phyloP scores from a whole-genome alignment of 2,329 filamentous ascomycete species.

The Metarhizium brunneum region DNA sequence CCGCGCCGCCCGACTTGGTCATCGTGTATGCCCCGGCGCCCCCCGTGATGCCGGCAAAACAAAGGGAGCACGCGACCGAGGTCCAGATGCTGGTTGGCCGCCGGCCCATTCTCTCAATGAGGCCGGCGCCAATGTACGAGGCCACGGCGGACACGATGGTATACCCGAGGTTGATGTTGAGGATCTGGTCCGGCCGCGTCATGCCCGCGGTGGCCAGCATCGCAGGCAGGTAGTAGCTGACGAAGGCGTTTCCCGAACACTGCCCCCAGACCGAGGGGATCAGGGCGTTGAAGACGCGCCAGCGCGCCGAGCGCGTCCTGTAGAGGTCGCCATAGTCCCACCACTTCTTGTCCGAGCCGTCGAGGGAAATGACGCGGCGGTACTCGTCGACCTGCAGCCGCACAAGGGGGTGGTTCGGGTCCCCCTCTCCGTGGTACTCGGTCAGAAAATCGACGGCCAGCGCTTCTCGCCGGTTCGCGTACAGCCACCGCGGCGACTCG shows the following conservation, averaged over 20 bases:
- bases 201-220: constrained; percentile 27
- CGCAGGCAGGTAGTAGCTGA: constrained; percentile 33
- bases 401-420: constrained; percentile 16
- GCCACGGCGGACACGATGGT: too few species aligned
- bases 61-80: too few species aligned
- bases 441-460: too few species aligned
- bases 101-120: too few species aligned
- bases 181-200: constrained; percentile 14
- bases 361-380: constrained; percentile 18
- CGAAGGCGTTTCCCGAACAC: constrained; percentile 19
- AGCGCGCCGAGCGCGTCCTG: constrained; percentile 13
- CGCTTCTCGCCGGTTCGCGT: too few species aligned
- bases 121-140: too few species aligned
- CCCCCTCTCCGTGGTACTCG: too few species aligned
- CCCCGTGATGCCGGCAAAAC: too few species aligned
- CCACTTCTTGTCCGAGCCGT: constrained; percentile 30
- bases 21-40: too few species aligned
- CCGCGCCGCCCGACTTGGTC: too few species aligned
- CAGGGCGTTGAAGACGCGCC: constrained; percentile 24
- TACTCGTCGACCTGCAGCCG: constrained; percentile 28
- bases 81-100: too few species aligned
- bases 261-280: constrained; percentile 29
- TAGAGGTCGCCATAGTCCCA: constrained; percentile 31
- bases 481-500: too few species aligned
- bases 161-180: constrained; percentile 23